Evolutionary conservation across 192 early-diverging fungal species (phyloP), one percentile per base, ranked within the genome.

Genomic region (Umbelopsis sp.): DNA sequence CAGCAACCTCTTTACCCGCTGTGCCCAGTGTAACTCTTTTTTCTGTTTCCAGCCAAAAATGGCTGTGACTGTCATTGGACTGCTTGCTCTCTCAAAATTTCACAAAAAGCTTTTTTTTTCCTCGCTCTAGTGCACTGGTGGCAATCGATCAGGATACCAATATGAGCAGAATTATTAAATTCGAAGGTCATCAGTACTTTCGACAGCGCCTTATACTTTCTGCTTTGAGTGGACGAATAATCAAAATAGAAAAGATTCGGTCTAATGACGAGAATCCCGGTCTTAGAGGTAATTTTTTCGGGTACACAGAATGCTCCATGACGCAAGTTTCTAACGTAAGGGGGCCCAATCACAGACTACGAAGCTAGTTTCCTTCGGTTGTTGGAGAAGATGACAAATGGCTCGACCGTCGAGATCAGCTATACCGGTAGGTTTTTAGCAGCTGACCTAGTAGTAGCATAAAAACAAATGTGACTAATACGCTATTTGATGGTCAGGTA

Each of bases 361-460:
- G 97, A 99, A 79, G 87, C 91, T 20, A 87, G 83, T 20, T 95
- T 99, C 70, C 84, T 99, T 46, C 83, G 95, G 37, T 85, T 99
- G 58, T 75, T 99, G 50, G 96, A 99, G 76, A 92, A 95, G 72
- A 84, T 92, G 7, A 97, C 96, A 41, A 98, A 99, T 81, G 97
- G 96, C 22, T 90, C 91, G 16, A 83, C 82, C 12, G 90, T 98
- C n/a, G 94, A 95, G 48, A 98, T 99, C 70, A 93, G 87, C 67
- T 94, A 97, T 67, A 95, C 96, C 16, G 94, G 92, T 85, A 82
- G 16, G 21, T 15, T 33, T 30, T 3, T n/a, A 4, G 25, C 23
- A 45, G 23, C n/a, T 37, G 44, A 53, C 13, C n/a, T 11, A 20
- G 44, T 2, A 20, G 16, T 41, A 5, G 16, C 6, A 16, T 5